Evolutionary conservation across 805 yeast species (phyloP), one percentile per base, ranked within the genome.

Genomic region (Wickerhamiella slavikovae): DNA sequence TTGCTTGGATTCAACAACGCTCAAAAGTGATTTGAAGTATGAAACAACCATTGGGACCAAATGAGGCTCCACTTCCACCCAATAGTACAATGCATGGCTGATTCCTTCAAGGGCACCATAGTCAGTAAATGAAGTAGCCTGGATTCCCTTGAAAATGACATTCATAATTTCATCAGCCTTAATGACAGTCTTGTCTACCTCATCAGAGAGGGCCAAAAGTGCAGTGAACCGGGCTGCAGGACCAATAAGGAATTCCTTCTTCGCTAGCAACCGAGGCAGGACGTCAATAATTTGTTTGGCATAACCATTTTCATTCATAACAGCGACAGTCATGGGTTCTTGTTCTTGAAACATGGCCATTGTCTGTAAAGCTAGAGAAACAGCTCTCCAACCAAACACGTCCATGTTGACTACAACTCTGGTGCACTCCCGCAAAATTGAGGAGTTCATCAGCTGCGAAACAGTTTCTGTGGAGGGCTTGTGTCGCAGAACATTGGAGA

Each of bases 391-490:
- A n/a, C 35, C 35, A 13, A 28, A 32, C 4, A 23, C 13, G 2
- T 17, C n/a, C 3, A 29, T 11, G 11, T 16, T n/a, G 3, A 29
- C 17, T 15, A 32, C 22, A 4, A 32, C 24, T 14, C 21, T 21
- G 8, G 22, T 19, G 15, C 29, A 29, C 5, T 25, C 29, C 9
- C 24, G 16, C 11, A 32, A 17, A 12, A 32, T 32, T 3, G 28
- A 26, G 17, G 35, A 27, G 25, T 32, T 32, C 25, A 32, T 30
- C 8, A 32, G 31, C 29, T 28, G 27, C 15, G 27, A 25, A 3
- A 32, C 24, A 4, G 28, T n/a, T 11, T 16, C 17, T 5, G 31
- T 26, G 9, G 29, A 21, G 3, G 26, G 25, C 17, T 32, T 32
- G 19, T 28, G 35, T 14, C 25, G 28, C 17, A 32, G 18, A n/a